Conservation (phyloP, 1,284 basidiomycete species). For the Sporisorium sorghi region DNA sequence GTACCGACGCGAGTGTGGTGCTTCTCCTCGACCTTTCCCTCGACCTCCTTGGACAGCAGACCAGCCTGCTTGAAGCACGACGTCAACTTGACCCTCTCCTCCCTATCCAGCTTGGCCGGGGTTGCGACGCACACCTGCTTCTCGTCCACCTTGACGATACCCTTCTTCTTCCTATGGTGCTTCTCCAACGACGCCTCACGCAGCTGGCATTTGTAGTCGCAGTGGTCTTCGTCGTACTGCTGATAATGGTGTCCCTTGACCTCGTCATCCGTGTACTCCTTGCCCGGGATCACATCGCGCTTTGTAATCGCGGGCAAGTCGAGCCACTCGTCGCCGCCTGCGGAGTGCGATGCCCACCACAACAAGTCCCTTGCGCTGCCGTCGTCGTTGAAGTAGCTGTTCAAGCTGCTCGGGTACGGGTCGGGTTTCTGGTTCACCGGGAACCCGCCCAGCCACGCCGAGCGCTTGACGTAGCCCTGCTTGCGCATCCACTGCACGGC, state of each 20-base stretch:
- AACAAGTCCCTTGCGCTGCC: slow-evolving; percentile 34
- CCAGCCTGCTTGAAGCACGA: slow-evolving; percentile 28
- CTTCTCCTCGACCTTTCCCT: background rate
- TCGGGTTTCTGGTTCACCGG: slow-evolving; percentile 58
- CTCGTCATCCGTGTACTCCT: slow-evolving; percentile 19
- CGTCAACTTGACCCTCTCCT: slow-evolving; percentile 32
- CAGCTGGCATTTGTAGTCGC: slow-evolving; percentile 49
- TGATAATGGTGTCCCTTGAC: slow-evolving; percentile 4
- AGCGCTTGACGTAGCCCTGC: slow-evolving; percentile 57
- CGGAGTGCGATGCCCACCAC: slow-evolving; percentile 27
- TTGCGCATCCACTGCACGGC: slow-evolving; percentile 54
- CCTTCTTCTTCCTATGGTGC: slow-evolving; percentile 33
- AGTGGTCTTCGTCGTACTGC: slow-evolving; percentile 49
- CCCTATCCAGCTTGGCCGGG: slow-evolving; percentile 31
- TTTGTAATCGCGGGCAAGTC: slow-evolving; percentile 20
- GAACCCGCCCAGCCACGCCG: slow-evolving; percentile 64
- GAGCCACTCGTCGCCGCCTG: slow-evolving; percentile 22
- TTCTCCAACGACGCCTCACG: slow-evolving; percentile 38
- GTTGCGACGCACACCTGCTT: slow-evolving; percentile 35
- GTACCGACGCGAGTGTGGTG: background rate
- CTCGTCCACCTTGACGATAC: slow-evolving; percentile 35
- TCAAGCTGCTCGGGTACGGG: slow-evolving; percentile 51
- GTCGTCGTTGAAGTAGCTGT: slow-evolving; percentile 59
- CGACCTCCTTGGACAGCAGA: background rate
- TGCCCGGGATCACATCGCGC: slow-evolving; percentile 10